Evolutionary conservation across 139 green algal species (phyloP).

Genomic region (Coelastrella sp.): DNA sequence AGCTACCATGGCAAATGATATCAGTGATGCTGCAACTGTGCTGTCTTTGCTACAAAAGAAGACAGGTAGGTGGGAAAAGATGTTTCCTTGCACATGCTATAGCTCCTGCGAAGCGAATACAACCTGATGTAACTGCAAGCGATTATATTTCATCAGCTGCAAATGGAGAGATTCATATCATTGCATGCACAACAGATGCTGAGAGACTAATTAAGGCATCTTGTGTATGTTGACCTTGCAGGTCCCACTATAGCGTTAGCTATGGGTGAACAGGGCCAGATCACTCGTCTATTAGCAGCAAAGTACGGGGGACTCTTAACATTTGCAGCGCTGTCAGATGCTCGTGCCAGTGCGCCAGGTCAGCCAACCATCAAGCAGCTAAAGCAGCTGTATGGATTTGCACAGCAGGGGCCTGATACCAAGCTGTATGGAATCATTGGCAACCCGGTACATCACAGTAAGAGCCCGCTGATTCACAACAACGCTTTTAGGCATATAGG

Average conservation of each 20-base stretch:
- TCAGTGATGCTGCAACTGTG: constrained; percentile 80
- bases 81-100: no score
- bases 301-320: constrained; percentile 97
- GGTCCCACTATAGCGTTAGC: constrained; percentile 89
- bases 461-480: constrained; percentile 92
- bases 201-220: no score
- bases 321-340: constrained; percentile 88
- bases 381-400: constrained; percentile 57
- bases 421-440: constrained; percentile 90
- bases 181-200: no score
- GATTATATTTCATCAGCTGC: no score
- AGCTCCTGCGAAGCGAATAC: no score
- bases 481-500: constrained; percentile 75
- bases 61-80: no score
- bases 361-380: constrained; percentile 75
- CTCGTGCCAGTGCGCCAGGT: constrained; percentile 74
- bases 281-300: constrained; percentile 89
- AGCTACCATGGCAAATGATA: constrained; percentile 89
- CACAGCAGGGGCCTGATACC: constrained; percentile 72
- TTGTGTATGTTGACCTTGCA: constrained; percentile 40
- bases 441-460: constrained; percentile 91
- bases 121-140: no score
- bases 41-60: constrained; percentile 76
- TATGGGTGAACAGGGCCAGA: constrained; percentile 93
- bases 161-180: no score